Conservation (phyloP, 441 rosid genomes). For the Croton laevigatus region DNA sequence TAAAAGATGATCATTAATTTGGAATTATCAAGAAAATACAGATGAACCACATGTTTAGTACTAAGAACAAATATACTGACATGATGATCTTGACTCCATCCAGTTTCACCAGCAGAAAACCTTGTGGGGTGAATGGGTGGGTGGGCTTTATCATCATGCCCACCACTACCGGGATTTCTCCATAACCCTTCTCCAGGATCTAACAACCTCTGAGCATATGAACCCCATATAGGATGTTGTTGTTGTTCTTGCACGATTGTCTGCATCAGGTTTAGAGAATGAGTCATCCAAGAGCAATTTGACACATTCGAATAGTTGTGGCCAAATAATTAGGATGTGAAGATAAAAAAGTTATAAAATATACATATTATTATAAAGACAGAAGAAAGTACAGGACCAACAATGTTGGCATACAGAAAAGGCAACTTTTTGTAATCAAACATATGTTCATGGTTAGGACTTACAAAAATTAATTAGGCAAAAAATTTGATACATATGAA, state of each 20-base stretch:
- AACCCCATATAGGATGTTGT: constrained; percentile 87
- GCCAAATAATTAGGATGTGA: neutral
- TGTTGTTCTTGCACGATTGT: constrained; percentile 80
- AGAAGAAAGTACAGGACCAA: neutral
- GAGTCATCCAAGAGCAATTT: constrained; percentile 5
- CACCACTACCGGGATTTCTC: constrained; percentile 93
- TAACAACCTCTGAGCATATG: constrained; percentile 73
- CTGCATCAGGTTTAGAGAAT: constrained; percentile 37
- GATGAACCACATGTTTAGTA: neutral
- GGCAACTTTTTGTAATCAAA: neutral
- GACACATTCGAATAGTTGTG: neutral
- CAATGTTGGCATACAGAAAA: neutral
- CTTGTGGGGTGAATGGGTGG: constrained; percentile 98
- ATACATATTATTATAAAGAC: neutral
- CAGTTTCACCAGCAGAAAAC: constrained; percentile 75
- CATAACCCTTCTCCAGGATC: constrained; percentile 76
- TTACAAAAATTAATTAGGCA: neutral
- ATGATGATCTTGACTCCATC: constrained; percentile 90
- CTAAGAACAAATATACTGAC: constrained; percentile 38
- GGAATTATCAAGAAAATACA: constrained; percentile 15
- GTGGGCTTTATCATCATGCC: constrained; percentile 98
- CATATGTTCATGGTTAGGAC: neutral
- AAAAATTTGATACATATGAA: neutral
- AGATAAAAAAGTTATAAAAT: neutral
- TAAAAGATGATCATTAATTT: neutral